Conservation (phyloP, 2,329 filamentous ascomycete species). For the Alternaria triticimaculans region DNA sequence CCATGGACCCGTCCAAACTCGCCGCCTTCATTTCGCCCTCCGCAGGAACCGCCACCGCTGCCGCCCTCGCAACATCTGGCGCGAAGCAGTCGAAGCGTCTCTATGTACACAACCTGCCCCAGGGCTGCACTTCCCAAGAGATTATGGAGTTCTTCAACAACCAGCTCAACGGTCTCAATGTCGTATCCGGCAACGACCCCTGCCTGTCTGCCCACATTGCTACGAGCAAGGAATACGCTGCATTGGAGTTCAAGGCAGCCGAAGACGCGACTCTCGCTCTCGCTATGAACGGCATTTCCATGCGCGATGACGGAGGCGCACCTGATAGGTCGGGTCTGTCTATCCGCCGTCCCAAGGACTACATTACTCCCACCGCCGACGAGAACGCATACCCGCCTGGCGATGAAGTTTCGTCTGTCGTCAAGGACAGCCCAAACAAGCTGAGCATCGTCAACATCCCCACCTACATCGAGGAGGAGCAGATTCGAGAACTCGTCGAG, state of each 20-base stretch:
- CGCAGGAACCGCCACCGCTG: conserved; percentile 70
- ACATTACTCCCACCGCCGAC: conserved; percentile 80
- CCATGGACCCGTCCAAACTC: conserved; percentile 91
- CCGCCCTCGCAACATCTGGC: conserved; percentile 89
- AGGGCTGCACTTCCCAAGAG: conserved; percentile 74
- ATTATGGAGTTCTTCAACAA: conserved; percentile 91
- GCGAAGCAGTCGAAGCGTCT: conserved; percentile 94
- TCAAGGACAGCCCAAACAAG: conserved; percentile 94
- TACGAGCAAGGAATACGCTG: conserved; percentile 78
- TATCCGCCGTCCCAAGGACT: conserved; percentile 91
- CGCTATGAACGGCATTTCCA: conserved; percentile 85
- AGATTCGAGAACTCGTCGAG: conserved; percentile 86
- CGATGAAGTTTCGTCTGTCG: conserved; percentile 77
- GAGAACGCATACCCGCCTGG: conserved; percentile 71
- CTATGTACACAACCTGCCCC: conserved; percentile 82
- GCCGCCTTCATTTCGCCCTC: conserved; percentile 96
- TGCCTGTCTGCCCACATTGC: conserved; percentile 85
- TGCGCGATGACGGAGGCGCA: conserved; percentile 69
- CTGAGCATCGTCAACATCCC: conserved; percentile 92
- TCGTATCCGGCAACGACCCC: conserved; percentile 81
- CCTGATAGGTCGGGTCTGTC: conserved; percentile 65
- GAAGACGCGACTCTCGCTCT: conserved; percentile 90
- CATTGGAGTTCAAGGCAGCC: conserved; percentile 88
- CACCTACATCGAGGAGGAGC: conserved; percentile 84
- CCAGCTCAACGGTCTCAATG: conserved; percentile 95